Conservation (phyloP, 352 stramenopile species). For the Phytopythium chamaehyphon region DNA sequence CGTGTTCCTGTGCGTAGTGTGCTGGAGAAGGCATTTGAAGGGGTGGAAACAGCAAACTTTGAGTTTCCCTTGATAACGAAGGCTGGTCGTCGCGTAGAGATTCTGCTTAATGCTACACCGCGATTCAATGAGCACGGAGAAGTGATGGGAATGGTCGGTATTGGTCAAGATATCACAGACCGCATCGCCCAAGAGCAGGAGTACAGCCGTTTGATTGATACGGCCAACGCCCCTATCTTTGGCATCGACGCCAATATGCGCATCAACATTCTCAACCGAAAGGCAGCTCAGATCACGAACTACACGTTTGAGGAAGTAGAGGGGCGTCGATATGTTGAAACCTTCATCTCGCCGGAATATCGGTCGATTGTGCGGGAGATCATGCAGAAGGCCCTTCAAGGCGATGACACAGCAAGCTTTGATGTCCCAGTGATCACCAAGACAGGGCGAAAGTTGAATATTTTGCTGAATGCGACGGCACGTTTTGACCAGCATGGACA, state of each 20-base stretch:
- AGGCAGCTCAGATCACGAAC: slow-evolving; percentile 82
- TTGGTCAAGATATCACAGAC: slow-evolving; percentile 82
- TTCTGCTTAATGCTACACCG: slow-evolving; percentile 74
- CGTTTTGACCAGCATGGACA: no score
- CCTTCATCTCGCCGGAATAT: slow-evolving; percentile 65
- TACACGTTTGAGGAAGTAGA: slow-evolving; percentile 88
- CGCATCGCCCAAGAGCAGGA: slow-evolving; percentile 78
- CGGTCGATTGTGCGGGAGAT: slow-evolving; percentile 59
- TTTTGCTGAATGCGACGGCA: no score
- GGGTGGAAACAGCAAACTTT: slow-evolving; percentile 66
- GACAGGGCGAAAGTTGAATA: slow-evolving; percentile 25
- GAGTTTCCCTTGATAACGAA: slow-evolving; percentile 85
- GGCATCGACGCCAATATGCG: slow-evolving; percentile 73
- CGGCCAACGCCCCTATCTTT: slow-evolving; percentile 81
- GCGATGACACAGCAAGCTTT: slow-evolving; percentile 44
- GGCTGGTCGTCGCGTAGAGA: slow-evolving; percentile 61
- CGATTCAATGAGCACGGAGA: slow-evolving; percentile 56
- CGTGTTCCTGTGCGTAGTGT: slow-evolving; percentile 55
- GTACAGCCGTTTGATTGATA: slow-evolving; percentile 78
- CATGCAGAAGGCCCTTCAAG: slow-evolving; percentile 67
- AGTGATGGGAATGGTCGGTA: slow-evolving; percentile 67
- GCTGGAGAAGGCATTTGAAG: slow-evolving; percentile 61
- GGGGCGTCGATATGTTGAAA: slow-evolving; percentile 54
- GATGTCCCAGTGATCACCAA: slow-evolving; percentile 59
- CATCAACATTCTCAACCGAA: slow-evolving; percentile 94